Evolutionary conservation across 176 grass and related monocot genomes (phyloP).

Genomic region (Carex pumila): DNA sequence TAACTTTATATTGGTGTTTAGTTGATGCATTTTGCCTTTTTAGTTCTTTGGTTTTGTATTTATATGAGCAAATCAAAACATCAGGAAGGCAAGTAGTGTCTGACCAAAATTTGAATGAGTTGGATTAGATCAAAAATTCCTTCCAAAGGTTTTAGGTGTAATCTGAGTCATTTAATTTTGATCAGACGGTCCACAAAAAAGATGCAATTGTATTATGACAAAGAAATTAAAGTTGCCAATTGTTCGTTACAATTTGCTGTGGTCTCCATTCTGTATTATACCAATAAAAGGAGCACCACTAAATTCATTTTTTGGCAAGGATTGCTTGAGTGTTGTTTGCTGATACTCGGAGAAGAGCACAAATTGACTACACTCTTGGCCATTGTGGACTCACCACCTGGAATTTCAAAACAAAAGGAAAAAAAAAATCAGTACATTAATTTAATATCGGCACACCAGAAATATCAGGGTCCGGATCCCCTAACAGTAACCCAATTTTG

Average conservation of each 20-base stretch:
- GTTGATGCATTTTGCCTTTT: not conserved
- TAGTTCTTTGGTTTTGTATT: not conserved
- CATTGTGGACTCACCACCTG: constrained; percentile 97
- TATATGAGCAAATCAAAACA: not conserved
- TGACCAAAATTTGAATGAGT: no score
- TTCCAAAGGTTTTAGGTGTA: no score
- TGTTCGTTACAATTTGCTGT: not conserved
- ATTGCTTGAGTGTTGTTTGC: not conserved
- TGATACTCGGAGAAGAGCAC: not conserved
- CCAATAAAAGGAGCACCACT: not conserved
- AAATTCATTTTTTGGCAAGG: not conserved
- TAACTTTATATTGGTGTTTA: no score
- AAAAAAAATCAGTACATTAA: not conserved
- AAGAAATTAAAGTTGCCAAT: not conserved
- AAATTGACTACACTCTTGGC: constrained; percentile 61
- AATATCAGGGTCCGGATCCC: no score
- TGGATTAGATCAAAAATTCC: no score
- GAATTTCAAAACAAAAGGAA: constrained; percentile 3
- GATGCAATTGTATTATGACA: not conserved
- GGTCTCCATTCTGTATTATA: not conserved
- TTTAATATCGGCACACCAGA: not conserved
- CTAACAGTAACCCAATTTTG: no score
- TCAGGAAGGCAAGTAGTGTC: not conserved
- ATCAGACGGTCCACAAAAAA: not conserved
- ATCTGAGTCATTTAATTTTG: not conserved